Evolutionary conservation across 2,329 filamentous ascomycete genomes (phyloP).

Genomic region (Xylaria sp.): DNA sequence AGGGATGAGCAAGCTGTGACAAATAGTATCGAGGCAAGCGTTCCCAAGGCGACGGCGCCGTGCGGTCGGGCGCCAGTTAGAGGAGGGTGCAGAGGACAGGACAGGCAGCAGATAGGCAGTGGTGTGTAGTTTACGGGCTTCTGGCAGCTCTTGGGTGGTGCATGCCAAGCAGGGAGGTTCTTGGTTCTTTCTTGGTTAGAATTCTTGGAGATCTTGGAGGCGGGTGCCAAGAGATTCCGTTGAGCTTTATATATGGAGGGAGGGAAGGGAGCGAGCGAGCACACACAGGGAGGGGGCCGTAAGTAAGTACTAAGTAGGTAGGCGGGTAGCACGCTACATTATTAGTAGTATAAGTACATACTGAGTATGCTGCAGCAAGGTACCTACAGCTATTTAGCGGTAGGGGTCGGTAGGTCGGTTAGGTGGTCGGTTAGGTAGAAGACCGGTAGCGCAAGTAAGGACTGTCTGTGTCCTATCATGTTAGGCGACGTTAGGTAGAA

Average conservation of each 20-base stretch:
- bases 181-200: constrained; percentile 40
- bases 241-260: constrained; percentile 23
- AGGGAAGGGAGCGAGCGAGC: not conserved
- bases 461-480: too few relatives aligned
- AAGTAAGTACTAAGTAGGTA: too few relatives aligned
- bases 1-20: not conserved
- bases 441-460: too few relatives aligned
- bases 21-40: constrained; percentile 16
- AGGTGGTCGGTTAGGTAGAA: too few relatives aligned
- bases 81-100: constrained; percentile 17
- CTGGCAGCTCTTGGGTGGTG: constrained; percentile 40
- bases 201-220: constrained; percentile 27
- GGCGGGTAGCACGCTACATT: not conserved
- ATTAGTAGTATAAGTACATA: too few relatives aligned
- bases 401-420: too few relatives aligned
- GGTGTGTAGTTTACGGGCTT: constrained; percentile 27
- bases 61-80: constrained; percentile 27
- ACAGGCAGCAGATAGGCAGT: too few relatives aligned
- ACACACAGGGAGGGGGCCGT: too few relatives aligned
- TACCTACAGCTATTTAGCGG: too few relatives aligned
- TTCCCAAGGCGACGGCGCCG: constrained; percentile 24
- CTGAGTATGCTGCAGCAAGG: too few relatives aligned
- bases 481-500: too few relatives aligned
- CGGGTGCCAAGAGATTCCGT: constrained; percentile 40
- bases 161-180: constrained; percentile 41